Evolutionary conservation across 2,329 filamentous ascomycete genomes (phyloP), one percentile per base, ranked within the genome.

Genomic region (Penicillium sumatraense): DNA sequence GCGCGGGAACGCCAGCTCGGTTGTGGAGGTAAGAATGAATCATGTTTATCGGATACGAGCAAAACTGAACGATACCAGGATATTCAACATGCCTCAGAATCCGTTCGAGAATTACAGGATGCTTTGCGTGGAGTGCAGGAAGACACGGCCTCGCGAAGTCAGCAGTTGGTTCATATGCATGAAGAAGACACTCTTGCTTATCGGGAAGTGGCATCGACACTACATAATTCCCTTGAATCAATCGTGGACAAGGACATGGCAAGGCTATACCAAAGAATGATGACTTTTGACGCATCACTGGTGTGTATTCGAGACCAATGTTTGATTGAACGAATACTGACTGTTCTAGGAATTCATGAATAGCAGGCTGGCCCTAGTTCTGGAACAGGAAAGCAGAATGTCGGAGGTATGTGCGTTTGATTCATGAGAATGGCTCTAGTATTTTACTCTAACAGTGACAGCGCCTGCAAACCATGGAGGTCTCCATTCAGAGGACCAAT

Each of bases 391-490:
- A 53, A 61, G 56, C 21, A 54, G 69, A 58, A 70, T 71, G 35
- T 65, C 68, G 38, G 70, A 77, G 64, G 71, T 72, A 49, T 13
- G 63, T 58, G 14, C 6, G 5, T 27, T 14, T 26, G 8, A 18
- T 6, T 33, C 18, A n/a, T 5, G 2, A 8, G 2, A 10, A 5
- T 18, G 9, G 3, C 11, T 14, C 11, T n/a, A n/a, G n/a, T n/a
- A n/a, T n/a, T n/a, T 1, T 8, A 8, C 33, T 24, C 66, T 73
- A 50, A 73, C 26, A 5, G 38, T 7, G n/a, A 13, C 36, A 79
- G 76, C 72, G 67, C 20, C 61, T 79, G 7, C 61, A 62, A 41
- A 51, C 53, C 9, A 70, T 78, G 49, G 69, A 74, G 27, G 51
- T 31, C 3, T 62, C 67, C 2, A 68, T 79, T 26, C 60, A 69